Conservation (phyloP, 495 filamentous ascomycete genomes). For the Neurospora sublineolata region DNA sequence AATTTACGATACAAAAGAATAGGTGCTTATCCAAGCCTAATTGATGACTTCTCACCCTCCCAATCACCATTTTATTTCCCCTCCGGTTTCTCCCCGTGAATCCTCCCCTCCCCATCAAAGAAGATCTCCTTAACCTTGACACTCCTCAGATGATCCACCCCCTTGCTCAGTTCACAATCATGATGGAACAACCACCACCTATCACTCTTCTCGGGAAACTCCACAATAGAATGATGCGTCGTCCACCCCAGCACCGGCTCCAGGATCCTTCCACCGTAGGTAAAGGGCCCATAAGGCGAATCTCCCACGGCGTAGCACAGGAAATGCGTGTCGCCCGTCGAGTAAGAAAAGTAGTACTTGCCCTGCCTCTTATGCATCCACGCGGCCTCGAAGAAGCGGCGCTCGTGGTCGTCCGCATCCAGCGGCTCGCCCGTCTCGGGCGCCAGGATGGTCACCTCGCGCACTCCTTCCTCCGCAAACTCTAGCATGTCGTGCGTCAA, state of each 20-base stretch:
- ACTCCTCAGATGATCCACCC: constrained; percentile 53
- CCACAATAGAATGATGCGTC: constrained; percentile 67
- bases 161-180: constrained; percentile 50
- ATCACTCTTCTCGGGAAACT: constrained; percentile 40
- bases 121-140: constrained; percentile 64
- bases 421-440: constrained; percentile 46
- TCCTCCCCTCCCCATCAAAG: constrained; percentile 53
- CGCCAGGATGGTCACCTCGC: constrained; percentile 45
- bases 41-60: background rate
- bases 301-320: constrained; percentile 52
- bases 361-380: constrained; percentile 60
- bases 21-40: background rate
- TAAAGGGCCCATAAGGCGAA: constrained; percentile 56
- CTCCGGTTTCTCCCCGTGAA: constrained; percentile 31
- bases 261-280: constrained; percentile 54
- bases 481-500: constrained; percentile 50
- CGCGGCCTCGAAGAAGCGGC: constrained; percentile 68
- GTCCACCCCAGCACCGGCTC: constrained; percentile 71
- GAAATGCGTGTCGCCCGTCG: constrained; percentile 63
- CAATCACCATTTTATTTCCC: background rate
- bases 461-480: constrained; percentile 35
- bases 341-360: constrained; percentile 65
- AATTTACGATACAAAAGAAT: background rate
- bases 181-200: constrained; percentile 66
- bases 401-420: constrained; percentile 52